Conservation (phyloP, 495 filamentous ascomycete species). For the Xylaria cubensis region DNA sequence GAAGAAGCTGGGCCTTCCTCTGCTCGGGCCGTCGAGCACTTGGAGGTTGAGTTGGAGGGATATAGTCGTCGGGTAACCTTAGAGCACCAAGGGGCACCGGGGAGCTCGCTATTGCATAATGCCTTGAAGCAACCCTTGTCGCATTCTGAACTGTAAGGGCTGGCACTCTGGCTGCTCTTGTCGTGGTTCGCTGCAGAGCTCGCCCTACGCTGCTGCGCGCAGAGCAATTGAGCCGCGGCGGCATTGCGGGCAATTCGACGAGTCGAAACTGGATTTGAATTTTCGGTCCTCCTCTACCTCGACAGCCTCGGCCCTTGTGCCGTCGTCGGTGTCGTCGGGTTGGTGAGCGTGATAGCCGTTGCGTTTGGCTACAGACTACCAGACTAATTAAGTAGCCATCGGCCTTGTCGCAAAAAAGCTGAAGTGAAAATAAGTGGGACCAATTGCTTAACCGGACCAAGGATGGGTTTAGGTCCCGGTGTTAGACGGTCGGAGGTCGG, state of each 20-base stretch:
- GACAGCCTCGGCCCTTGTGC: conserved; percentile 14
- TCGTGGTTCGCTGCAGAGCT: conserved; percentile 31
- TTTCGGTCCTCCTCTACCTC: conserved; percentile 7
- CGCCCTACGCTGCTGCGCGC: conserved; percentile 33
- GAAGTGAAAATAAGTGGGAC: conserved; percentile 22
- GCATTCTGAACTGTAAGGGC: conserved; percentile 30
- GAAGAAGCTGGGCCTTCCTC: conserved; percentile 93
- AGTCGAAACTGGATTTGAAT: background rate
- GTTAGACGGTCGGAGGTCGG: conserved; percentile 12
- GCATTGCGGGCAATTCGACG: conserved; percentile 27
- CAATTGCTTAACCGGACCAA: background rate
- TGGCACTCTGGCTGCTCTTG: conserved; percentile 25
- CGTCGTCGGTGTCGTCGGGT: background rate
- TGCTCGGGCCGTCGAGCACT: conserved; percentile 84
- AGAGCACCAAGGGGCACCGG: conserved; percentile 54
- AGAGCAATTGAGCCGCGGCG: conserved; percentile 37
- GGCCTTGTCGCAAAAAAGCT: conserved; percentile 16
- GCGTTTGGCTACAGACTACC: background rate
- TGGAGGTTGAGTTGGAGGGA: conserved; percentile 80
- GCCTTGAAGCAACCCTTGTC: conserved; percentile 34
- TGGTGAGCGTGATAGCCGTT: background rate
- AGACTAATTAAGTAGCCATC: background rate
- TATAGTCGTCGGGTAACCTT: conserved; percentile 60
- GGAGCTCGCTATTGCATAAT: conserved; percentile 48
- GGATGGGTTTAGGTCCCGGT: background rate